These are phyloP conservation scores for Aspergillus sp. DNA, from an alignment of 2,329 filamentous ascomycete genomes.

Conservation along the genomic window DNA sequence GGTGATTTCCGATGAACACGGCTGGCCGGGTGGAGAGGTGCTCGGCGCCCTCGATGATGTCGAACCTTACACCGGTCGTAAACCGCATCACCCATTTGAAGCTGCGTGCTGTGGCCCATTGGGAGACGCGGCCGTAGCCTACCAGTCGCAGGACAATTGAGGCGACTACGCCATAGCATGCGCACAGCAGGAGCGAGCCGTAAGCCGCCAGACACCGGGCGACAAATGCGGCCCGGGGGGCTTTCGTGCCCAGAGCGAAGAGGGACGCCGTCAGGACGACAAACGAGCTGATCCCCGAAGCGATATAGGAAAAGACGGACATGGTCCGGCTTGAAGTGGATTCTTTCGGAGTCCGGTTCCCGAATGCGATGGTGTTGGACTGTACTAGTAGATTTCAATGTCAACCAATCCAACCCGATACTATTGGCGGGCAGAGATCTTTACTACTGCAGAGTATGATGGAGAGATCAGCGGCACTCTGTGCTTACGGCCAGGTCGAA, in stretches of 20 bases:
- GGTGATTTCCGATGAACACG: constrained; percentile 91
- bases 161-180: constrained; percentile 68
- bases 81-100: constrained; percentile 75
- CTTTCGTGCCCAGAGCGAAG: constrained; percentile 37
- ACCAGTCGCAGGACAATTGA: constrained; percentile 64
- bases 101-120: constrained; percentile 73
- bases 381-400: neutral
- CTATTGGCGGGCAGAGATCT: neutral
- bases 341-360: neutral
- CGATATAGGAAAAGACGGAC: constrained; percentile 56
- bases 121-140: constrained; percentile 68
- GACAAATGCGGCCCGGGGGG: constrained; percentile 39
- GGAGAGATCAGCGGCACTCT: neutral
- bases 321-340: constrained; percentile 32
- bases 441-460: neutral
- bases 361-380: neutral
- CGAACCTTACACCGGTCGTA: constrained; percentile 71
- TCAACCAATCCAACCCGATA: neutral
- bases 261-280: constrained; percentile 51
- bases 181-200: constrained; percentile 40
- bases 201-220: constrained; percentile 43
- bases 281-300: constrained; percentile 59
- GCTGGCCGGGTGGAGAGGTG: constrained; percentile 67
- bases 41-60: constrained; percentile 59
- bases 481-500: no score